These are phyloP conservation scores for Tulasnella sp. DNA, from an alignment of 768 basidiomycete species.

Conservation along the genomic window DNA sequence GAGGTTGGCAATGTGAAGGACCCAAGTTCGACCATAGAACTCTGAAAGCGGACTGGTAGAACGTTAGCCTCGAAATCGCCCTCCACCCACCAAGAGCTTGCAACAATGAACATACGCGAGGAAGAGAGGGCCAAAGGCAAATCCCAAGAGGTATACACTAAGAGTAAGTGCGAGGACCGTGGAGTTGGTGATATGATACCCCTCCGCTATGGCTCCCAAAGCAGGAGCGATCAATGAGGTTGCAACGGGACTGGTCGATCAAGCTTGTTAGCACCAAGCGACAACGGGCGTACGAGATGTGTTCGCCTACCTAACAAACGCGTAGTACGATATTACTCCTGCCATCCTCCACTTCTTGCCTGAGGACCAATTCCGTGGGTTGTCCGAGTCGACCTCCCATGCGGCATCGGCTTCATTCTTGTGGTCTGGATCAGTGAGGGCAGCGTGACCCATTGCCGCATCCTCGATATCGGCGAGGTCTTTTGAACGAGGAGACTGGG, in stretches of 20 bases:
- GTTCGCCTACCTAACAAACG: conserved; percentile 49
- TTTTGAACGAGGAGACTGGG: neutral
- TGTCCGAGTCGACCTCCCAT: conserved; percentile 64
- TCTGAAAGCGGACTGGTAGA: conserved; percentile 59
- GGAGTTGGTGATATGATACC: conserved; percentile 51
- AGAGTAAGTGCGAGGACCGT: conserved; percentile 61
- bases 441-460: neutral
- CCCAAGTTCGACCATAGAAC: conserved; percentile 69
- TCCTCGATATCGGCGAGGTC: conserved; percentile 13
- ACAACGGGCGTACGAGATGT: conserved; percentile 47
- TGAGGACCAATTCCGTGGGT: conserved; percentile 68
- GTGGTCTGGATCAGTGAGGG: neutral
- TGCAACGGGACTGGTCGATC: conserved; percentile 48
- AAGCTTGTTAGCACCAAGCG: neutral
- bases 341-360: conserved; percentile 62
- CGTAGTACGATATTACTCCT: conserved; percentile 56
- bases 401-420: conserved; percentile 5
- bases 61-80: neutral
- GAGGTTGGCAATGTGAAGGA: conserved; percentile 67
- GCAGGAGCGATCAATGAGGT: conserved; percentile 62
- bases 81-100: neutral
- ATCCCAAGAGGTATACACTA: conserved; percentile 66
- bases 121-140: conserved; percentile 67
- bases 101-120: conserved; percentile 46
- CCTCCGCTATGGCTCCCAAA: conserved; percentile 22